Conservation (phyloP, 768 basidiomycete species). For the Pulveroboletus sp. region DNA sequence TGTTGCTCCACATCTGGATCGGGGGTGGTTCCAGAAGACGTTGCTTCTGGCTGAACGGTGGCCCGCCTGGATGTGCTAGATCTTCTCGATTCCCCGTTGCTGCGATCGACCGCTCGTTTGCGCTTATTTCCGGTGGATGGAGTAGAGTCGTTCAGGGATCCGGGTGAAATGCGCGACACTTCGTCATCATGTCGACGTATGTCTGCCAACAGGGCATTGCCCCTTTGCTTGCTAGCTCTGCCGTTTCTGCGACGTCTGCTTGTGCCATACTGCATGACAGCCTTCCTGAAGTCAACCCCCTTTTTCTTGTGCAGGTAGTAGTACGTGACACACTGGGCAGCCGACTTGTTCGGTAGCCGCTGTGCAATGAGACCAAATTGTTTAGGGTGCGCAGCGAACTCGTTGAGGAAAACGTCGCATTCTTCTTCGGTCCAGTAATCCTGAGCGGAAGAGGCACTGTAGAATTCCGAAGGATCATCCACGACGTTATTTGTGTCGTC, state of each 20-base stretch:
- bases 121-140: slow-evolving; percentile 37
- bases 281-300: slow-evolving; percentile 78
- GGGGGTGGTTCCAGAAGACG: slow-evolving; percentile 47
- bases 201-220: slow-evolving; percentile 76
- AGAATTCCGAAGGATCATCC: slow-evolving; percentile 73
- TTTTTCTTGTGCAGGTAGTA: slow-evolving; percentile 95
- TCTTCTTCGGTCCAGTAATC: slow-evolving; percentile 88
- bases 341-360: slow-evolving; percentile 76
- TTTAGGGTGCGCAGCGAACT: slow-evolving; percentile 83
- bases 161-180: slow-evolving; percentile 26
- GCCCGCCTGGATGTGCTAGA: slow-evolving; percentile 36
- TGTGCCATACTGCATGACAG: slow-evolving; percentile 61
- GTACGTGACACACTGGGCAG: slow-evolving; percentile 85
- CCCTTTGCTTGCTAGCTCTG: slow-evolving; percentile 69
- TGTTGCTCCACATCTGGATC: slow-evolving; percentile 70
- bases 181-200: slow-evolving; percentile 71
- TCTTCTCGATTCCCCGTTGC: slow-evolving; percentile 35
- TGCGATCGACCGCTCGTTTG: slow-evolving; percentile 33
- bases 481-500: slow-evolving; percentile 87
- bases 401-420: slow-evolving; percentile 69
- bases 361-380: slow-evolving; percentile 93
- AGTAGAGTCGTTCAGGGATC: slow-evolving; percentile 18
- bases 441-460: slow-evolving; percentile 65
- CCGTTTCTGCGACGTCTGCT: slow-evolving; percentile 60
- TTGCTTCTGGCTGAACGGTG: slow-evolving; percentile 44